Base-by-base conservation (phyloP, 768 basidiomycete genomes). In the Suillus subalutaceus region DNA sequence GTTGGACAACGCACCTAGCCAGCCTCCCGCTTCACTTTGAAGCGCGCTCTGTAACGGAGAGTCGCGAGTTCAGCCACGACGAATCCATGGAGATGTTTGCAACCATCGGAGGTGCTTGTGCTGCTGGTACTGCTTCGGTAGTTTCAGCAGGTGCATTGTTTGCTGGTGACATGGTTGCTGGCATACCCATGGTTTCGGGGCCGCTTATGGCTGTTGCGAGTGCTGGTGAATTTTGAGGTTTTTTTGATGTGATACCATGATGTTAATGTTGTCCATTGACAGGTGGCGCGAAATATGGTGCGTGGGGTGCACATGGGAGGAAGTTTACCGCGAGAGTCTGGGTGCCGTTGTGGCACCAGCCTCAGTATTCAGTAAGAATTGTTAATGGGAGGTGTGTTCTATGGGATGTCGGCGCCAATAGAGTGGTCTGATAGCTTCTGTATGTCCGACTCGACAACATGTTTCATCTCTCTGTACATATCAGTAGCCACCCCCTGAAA, bases 11-110 rank as follows among this genome's bases (percentile, higher is more conserved):
- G 0, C 64, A 65, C 59, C 62, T 69, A 18, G 53, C 30, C 30
- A 55, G 53, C 16, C 53, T 55, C 26, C 67, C 68, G 5, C 64
- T 63, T 6, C 18, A 68, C 26, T 69, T 69, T 26, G 71, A 74
- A 8, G 72, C 59, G 0, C 65, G 67, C 7, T 73, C 68, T 26
- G 26, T 67, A 1, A 13, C 48, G 12, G 57, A 70, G 32, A 70
- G 64, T 1, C 64, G 66, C 18, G 43, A 53, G 38, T 73, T 74
- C 43, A 70, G 60, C 38, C 63, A 65, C 1, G 63, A 62, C 2
- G 70, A 74, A 5, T 72, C 72, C 18, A 67, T 62, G 69, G 66
- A 72, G 18, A 72, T 68, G 71, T 62, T 68, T 1, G 72, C 65
- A 3, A 64, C 68, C 15, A 52, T 52, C 3, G 52, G 52, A 30